Conservation (phyloP, 495 filamentous ascomycete species). For the Aspergillus kassunensis region DNA sequence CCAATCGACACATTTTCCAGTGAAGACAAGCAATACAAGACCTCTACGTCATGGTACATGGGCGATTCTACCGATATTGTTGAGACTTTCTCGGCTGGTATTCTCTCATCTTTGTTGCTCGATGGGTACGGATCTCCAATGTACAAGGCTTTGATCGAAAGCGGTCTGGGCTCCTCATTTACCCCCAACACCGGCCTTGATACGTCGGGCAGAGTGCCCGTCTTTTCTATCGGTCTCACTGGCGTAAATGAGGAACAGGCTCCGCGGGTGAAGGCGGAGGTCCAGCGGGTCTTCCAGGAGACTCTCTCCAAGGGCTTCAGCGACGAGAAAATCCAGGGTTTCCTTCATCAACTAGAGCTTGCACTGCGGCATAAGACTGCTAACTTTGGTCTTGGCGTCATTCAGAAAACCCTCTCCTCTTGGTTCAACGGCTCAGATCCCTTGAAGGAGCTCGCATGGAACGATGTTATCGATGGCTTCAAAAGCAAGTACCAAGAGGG, state of each 20-base stretch:
- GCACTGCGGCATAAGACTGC: constrained; percentile 90
- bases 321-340: constrained; percentile 81
- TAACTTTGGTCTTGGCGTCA: constrained; percentile 84
- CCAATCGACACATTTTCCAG: constrained; percentile 87
- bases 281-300: constrained; percentile 64
- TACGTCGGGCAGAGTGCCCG: constrained; percentile 63
- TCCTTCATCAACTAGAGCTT: constrained; percentile 89
- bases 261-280: constrained; percentile 65
- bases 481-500: constrained; percentile 65
- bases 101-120: constrained; percentile 76
- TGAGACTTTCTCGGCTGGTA: constrained; percentile 78
- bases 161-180: constrained; percentile 86
- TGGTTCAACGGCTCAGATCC: constrained; percentile 97
- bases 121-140: constrained; percentile 95
- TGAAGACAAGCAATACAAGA: constrained; percentile 84
- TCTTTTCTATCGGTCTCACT: constrained; percentile 87
- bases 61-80: constrained; percentile 75
- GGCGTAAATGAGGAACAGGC: constrained; percentile 79
- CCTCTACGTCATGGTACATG: constrained; percentile 87
- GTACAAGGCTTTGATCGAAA: constrained; percentile 86
- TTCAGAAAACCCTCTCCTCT: constrained; percentile 78
- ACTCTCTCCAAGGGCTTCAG: constrained; percentile 74
- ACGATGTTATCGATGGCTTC: constrained; percentile 78
- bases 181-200: constrained; percentile 93
- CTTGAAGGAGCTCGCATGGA: constrained; percentile 84